Evolutionary conservation across 2,329 filamentous ascomycete genomes (phyloP).

Genomic region (Purpureocillium takamizusanense): DNA sequence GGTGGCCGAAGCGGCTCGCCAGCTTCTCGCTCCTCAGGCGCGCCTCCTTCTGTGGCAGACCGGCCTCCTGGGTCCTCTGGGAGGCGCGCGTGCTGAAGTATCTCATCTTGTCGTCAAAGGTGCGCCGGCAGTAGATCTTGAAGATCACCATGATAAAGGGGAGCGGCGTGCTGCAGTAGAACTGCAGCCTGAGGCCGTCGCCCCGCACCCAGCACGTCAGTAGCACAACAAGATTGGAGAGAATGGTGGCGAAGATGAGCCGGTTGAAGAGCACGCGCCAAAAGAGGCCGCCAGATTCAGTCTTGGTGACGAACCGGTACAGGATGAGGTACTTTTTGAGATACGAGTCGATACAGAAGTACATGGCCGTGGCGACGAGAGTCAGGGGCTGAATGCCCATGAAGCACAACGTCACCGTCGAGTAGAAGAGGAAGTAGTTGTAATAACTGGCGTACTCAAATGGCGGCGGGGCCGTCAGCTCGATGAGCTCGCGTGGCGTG

Average conservation of each 20-base stretch:
- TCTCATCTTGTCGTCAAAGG: constrained; percentile 71
- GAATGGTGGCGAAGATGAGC: constrained; percentile 70
- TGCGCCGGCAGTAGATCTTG: constrained; percentile 71
- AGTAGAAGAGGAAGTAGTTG: constrained; percentile 95
- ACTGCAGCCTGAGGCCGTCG: constrained; percentile 48
- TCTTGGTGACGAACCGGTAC: constrained; percentile 95
- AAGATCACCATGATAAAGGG: constrained; percentile 72
- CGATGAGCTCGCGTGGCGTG: constrained; percentile 84
- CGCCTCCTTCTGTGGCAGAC: constrained; percentile 37
- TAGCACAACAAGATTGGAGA: constrained; percentile 72
- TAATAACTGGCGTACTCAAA: constrained; percentile 97
- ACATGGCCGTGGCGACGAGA: constrained; percentile 76
- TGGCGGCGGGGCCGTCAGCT: constrained; percentile 80
- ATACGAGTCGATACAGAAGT: constrained; percentile 79
- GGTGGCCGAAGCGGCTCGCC: constrained; percentile 77
- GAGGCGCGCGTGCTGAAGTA: constrained; percentile 66
- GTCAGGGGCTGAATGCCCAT: constrained; percentile 79
- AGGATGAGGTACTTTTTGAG: constrained; percentile 93
- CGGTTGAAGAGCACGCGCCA: constrained; percentile 92
- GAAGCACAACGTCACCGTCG: constrained; percentile 81
- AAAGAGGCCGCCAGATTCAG: constrained; percentile 85
- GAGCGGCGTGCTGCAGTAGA: constrained; percentile 63
- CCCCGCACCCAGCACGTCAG: constrained; percentile 66
- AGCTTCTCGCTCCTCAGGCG: constrained; percentile 57
- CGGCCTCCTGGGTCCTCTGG: constrained; percentile 33